Base-by-base conservation (phyloP, 495 filamentous ascomycete genomes). In the Penicillium bovifimosum region DNA sequence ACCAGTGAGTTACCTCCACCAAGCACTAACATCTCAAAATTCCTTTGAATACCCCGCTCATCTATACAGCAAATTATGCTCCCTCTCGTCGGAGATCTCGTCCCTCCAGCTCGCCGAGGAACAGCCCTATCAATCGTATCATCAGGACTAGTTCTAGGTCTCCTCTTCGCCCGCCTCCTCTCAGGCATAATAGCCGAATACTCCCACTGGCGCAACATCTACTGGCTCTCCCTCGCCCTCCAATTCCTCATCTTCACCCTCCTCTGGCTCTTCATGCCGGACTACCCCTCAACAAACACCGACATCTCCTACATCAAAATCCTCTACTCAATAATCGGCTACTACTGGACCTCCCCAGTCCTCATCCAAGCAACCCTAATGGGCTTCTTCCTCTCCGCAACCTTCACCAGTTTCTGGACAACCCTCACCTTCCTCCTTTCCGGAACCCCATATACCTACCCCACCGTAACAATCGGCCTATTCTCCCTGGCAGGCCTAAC, bases 341-440 rank as follows among this genome's bases (percentile, higher is more conserved):
- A 92, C 56, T 64, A 87, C 20, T 60, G 77, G 48, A 76, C 72
- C 2, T 76, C 89, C 42, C 87, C 89, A 1, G 67, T 87, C 4
- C 76, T 95, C 2, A 75, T 86, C 0, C 87, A 92, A 59, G 79
- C 79, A 4, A 82, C 80, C 29, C 59, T 85, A 1, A 76, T 82
- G 35, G 76, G 77, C 1, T 78, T 85, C 55, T 77, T 80, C 52
- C 72, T 71, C 10, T 74, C 74, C 5, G 67, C 74, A 0, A 80
- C 77, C 1, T 87, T 87, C 63, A 87, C 83, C n/a, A 70, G 61
- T 28, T 86, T 85, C 73, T 95, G 88, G 89, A 93, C 89, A 2
- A 92, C 88, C 0, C 69, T 92, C 14, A 90, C 86, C 0, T 95
- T 95, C 65, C 77, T 92, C 17, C 77, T 93, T 6, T 78, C 85